Evolutionary conservation across 1,139 yeast genomes (phyloP).

Genomic region (Pichia sp.): DNA sequence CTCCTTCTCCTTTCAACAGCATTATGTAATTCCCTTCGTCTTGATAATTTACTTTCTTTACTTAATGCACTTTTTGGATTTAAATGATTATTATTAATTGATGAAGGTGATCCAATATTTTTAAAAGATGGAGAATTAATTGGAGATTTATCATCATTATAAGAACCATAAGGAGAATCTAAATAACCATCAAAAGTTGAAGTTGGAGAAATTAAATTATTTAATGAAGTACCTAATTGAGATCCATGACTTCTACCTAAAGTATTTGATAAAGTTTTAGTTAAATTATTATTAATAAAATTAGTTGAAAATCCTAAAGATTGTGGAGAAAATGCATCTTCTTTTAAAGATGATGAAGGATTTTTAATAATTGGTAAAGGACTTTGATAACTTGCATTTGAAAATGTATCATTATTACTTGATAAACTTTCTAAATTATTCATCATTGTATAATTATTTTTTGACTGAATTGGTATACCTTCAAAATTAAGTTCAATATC

Average conservation of each 20-base stretch:
- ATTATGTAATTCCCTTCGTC: slow-evolving; percentile 72
- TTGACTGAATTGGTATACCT: no score
- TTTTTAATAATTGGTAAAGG: slow-evolving; percentile 11
- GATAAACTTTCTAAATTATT: slow-evolving; percentile 4
- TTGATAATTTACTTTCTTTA: slow-evolving; percentile 62
- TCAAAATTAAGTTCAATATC: no score
- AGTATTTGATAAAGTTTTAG: slow-evolving; percentile 11
- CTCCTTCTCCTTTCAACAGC: slow-evolving; percentile 78
- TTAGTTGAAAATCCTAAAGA: slow-evolving; percentile 18
- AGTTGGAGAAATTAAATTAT: slow-evolving; percentile 28
- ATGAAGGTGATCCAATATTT: slow-evolving; percentile 31
- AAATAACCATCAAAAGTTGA: slow-evolving; percentile 28
- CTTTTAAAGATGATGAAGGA: slow-evolving; percentile 7
- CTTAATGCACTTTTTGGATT: slow-evolving; percentile 43
- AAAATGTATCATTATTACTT: not conserved
- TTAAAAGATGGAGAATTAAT: slow-evolving; percentile 31
- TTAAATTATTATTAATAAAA: slow-evolving; percentile 4
- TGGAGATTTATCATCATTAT: slow-evolving; percentile 30
- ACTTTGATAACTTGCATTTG: slow-evolving; percentile 5
- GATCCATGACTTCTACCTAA: slow-evolving; percentile 25
- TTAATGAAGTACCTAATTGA: slow-evolving; percentile 27
- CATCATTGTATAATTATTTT: not conserved
- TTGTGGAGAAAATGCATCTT: slow-evolving; percentile 27
- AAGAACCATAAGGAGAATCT: slow-evolving; percentile 33
- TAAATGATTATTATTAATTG: slow-evolving; percentile 29